These are phyloP conservation scores for Teunomyces barrocoloradensis DNA, from an alignment of 805 yeast species.

Conservation along the genomic window DNA sequence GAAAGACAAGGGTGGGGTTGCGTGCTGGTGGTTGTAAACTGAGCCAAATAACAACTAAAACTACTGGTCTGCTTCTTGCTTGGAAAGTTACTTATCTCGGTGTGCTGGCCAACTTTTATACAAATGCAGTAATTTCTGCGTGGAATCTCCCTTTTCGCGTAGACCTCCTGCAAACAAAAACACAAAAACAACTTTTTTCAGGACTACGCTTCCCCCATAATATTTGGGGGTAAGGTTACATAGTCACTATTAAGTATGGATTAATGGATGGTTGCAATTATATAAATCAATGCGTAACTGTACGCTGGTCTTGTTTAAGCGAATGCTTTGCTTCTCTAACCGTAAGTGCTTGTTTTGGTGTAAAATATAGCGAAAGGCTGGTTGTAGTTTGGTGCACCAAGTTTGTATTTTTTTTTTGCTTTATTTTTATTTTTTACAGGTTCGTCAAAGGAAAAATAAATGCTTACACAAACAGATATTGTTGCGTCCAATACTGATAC, in stretches of 20 bases:
- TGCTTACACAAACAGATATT: neutral
- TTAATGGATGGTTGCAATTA: too few species aligned
- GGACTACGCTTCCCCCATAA: neutral
- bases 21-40: neutral
- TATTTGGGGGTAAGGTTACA: neutral
- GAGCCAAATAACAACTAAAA: constrained; percentile 1
- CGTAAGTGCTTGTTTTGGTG: neutral
- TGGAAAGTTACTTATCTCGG: neutral
- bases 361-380: neutral
- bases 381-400: neutral
- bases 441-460: neutral
- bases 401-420: neutral
- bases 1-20: neutral
- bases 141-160: constrained; percentile 2
- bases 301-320: too few species aligned
- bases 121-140: constrained; percentile 10
- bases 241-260: too few species aligned
- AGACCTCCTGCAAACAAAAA: constrained; percentile 1
- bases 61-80: neutral
- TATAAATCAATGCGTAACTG: too few species aligned
- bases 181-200: neutral
- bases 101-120: constrained; percentile 9
- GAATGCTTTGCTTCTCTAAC: neutral
- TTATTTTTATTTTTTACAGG: neutral
- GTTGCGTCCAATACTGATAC: neutral